A percentile compares a stretch with the other conserved stretches of the same genome.
Conservation (phyloP, 2,329 filamentous ascomycete species). For the Herpotrichia juniperi region DNA sequence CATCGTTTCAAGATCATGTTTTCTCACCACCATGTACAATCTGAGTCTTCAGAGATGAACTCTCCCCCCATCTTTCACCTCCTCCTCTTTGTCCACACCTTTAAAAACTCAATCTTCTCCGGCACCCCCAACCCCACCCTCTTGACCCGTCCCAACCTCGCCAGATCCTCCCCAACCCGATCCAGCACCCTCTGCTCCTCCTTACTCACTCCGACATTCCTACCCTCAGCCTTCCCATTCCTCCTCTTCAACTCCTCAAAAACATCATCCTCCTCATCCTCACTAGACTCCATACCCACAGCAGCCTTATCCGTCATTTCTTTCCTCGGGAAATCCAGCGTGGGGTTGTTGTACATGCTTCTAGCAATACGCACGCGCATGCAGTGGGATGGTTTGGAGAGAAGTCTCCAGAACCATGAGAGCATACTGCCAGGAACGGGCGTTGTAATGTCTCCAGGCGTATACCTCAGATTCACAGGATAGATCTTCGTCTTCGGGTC, state of each 20-base stretch:
- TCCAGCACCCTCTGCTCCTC: constrained; percentile 77
- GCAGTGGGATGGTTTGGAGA: constrained; percentile 83
- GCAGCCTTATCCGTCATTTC: constrained; percentile 19
- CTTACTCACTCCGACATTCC: constrained; percentile 36
- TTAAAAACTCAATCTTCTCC: constrained; percentile 84
- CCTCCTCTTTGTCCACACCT: constrained; percentile 65
- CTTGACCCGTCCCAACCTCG: constrained; percentile 86
- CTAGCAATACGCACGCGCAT: constrained; percentile 92
- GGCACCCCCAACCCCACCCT: constrained; percentile 81
- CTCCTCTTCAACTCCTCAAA: constrained; percentile 36
- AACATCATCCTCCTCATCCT: constrained; percentile 25
- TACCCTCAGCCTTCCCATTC: constrained; percentile 19
- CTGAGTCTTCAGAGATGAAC: too few relatives aligned
- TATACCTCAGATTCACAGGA: constrained; percentile 88
- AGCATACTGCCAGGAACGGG: constrained; percentile 78
- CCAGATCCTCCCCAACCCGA: constrained; percentile 80
- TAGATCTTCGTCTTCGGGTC: constrained; percentile 77
- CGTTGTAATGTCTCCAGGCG: constrained; percentile 86
- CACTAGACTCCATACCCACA: constrained; percentile 30
- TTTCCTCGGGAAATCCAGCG: constrained; percentile 21
- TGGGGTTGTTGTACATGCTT: constrained; percentile 57
- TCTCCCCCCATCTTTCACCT: constrained; percentile 13
- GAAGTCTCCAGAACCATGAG: constrained; percentile 82
- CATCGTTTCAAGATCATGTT: too few relatives aligned
- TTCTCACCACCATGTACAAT: too few relatives aligned